Evolutionary conservation across 768 basidiomycete genomes (phyloP), one percentile per base, ranked within the genome.

Genomic region (Roridomyces roridus): DNA sequence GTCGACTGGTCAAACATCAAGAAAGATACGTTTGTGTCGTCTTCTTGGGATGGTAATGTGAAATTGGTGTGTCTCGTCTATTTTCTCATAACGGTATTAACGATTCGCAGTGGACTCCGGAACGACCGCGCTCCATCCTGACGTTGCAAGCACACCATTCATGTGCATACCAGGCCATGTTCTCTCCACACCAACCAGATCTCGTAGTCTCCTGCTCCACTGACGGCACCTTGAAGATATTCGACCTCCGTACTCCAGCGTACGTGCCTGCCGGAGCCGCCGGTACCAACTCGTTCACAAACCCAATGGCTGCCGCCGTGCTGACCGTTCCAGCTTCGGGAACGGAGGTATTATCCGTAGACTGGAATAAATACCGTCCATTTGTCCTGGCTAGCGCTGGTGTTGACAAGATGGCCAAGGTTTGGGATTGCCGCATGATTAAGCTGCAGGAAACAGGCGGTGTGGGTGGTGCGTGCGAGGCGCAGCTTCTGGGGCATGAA

Each of bases 1-100:
- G 85, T 98, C 6, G 93, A 98, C 71, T 98, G 96, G 96, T 94
- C 90, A 59, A 98, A 97, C 73, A 72, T 96, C 59, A 86, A 88
- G 65, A 97, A 96, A 69, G 90, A 94, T 61, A 83, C 84, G 1
- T 96, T 97, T 70, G 84, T 82, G 9, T 94, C 94, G 11, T 84
- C 92, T 23, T 92, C 89, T 12, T 98, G 96, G 96, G 96, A 98
- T 67, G 94, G 93, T 24, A 83, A 80, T 14, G 82, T 96, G 37
- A 98, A 97, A 75, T 66, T 97, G 44, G 96, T 95, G 60, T 43
- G 91, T 79, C 6, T 6, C 18, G 24, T 40, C 23, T 43, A 23
- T n/a, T 28, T 9, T 15, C 25, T 28, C 20, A 39, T 12, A n/a
- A 20, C 9, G 1, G 39, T 42, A 57, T 54, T 36, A 59, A 46